phyloP scores from a whole-genome alignment of 345 rosid species.

The Anastatica hierochuntica region DNA sequence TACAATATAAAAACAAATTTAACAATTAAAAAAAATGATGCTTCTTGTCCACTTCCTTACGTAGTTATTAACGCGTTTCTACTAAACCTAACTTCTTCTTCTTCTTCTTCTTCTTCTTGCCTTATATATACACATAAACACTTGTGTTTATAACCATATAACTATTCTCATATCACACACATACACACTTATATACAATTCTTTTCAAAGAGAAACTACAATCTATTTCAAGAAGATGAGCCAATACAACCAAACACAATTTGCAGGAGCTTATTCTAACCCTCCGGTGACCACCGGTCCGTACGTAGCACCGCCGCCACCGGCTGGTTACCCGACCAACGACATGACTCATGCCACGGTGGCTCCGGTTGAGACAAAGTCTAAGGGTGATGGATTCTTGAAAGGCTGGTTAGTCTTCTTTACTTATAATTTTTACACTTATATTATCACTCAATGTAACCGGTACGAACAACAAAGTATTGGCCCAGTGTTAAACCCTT shows the following conservation, averaged over 20 bases:
- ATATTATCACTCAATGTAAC: too few relatives aligned
- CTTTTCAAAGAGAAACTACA: not conserved
- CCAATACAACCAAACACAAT: conserved; percentile 18
- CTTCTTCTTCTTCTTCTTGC: not conserved
- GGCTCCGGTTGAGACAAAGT: conserved; percentile 22
- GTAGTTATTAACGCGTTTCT: conserved; percentile 13
- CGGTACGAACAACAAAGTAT: too few relatives aligned
- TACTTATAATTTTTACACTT: too few relatives aligned
- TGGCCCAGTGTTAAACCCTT: too few relatives aligned
- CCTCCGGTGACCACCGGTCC: conserved; percentile 21
- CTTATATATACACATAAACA: not conserved
- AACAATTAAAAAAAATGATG: conserved; percentile 3
- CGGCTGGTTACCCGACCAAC: conserved; percentile 20
- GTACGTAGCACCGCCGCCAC: conserved; percentile 18
- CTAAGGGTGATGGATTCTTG: conserved; percentile 30
- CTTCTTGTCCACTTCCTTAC: not conserved
- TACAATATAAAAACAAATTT: too few relatives aligned
- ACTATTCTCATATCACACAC: not conserved
- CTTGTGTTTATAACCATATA: not conserved
- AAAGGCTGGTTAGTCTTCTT: conserved; percentile 26
- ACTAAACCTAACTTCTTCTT: conserved; percentile 18
- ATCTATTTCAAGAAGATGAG: conserved; percentile 11
- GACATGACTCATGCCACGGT: conserved; percentile 8
- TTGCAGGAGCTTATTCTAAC: conserved; percentile 18
- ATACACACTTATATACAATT: not conserved